Conservation (phyloP, 1,139 yeast species). For the Hansenula lynferdii region DNA sequence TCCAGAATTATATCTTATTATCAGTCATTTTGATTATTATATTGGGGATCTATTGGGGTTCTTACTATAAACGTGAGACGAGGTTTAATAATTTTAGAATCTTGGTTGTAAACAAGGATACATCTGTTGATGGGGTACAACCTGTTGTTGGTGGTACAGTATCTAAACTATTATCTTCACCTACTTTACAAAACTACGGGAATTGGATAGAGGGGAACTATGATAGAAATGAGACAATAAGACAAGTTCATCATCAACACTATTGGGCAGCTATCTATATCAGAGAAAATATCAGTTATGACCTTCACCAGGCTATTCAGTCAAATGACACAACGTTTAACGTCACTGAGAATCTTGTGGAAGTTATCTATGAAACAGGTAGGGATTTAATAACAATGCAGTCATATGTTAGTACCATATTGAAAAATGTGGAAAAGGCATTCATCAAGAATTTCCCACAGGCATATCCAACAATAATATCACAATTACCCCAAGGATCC, state of each 20-base stretch:
- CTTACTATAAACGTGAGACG: slow-evolving; percentile 37
- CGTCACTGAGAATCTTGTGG: slow-evolving; percentile 24
- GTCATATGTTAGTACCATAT: slow-evolving; percentile 34
- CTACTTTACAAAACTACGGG: slow-evolving; percentile 26
- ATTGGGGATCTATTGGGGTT: slow-evolving; percentile 56
- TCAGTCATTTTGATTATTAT: slow-evolving; percentile 10
- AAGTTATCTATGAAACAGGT: slow-evolving; percentile 44
- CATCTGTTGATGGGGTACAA: slow-evolving; percentile 15
- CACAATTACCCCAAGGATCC: slow-evolving; percentile 10
- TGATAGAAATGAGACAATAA: slow-evolving; percentile 12
- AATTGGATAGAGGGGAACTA: slow-evolving; percentile 9
- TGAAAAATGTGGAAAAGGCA: slow-evolving; percentile 27
- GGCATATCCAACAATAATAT: slow-evolving; percentile 14
- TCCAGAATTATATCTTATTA: slow-evolving; percentile 16
- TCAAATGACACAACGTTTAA: slow-evolving; percentile 22
- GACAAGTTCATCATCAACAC: slow-evolving; percentile 41
- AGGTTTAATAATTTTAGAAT: slow-evolving; percentile 38
- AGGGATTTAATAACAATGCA: slow-evolving; percentile 42
- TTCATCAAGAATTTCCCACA: slow-evolving; percentile 26
- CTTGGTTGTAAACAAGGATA: slow-evolving; percentile 43
- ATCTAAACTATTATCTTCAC: slow-evolving; percentile 18
- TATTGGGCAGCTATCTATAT: slow-evolving; percentile 54
- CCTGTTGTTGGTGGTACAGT: slow-evolving; percentile 35
- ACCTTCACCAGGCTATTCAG: slow-evolving; percentile 31
- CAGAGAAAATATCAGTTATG: slow-evolving; percentile 36